Evolutionary conservation across 1,284 basidiomycete genomes (phyloP).

Genomic region (Rhodotorula sp.): DNA sequence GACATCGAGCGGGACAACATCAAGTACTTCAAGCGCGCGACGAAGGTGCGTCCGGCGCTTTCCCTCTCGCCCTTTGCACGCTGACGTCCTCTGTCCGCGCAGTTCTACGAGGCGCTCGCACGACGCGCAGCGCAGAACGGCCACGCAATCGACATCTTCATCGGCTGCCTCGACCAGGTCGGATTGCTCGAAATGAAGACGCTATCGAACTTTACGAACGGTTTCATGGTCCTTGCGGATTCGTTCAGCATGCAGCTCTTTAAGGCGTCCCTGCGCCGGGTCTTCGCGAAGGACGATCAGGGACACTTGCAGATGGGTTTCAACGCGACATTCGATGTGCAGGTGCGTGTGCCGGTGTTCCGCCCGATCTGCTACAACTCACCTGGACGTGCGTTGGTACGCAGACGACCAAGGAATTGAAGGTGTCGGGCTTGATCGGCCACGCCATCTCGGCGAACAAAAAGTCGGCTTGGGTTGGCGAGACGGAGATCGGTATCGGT

Average conservation of each 20-base stretch:
- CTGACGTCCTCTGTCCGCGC: background rate
- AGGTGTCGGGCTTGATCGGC: slow-evolving; percentile 96
- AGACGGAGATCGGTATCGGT: slow-evolving; percentile 98
- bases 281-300: slow-evolving; percentile 91
- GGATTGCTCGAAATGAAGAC: slow-evolving; percentile 98
- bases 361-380: background rate
- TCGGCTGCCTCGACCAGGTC: slow-evolving; percentile 97
- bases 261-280: slow-evolving; percentile 93
- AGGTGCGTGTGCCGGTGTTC: slow-evolving; percentile 57
- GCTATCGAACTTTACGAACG: slow-evolving; percentile 91
- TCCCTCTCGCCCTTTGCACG: background rate
- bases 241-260: slow-evolving; percentile 98
- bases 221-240: slow-evolving; percentile 92
- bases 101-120: slow-evolving; percentile 97
- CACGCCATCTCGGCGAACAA: slow-evolving; percentile 97
- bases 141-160: slow-evolving; percentile 91
- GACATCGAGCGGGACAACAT: slow-evolving; percentile 97
- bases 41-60: slow-evolving; percentile 64
- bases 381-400: background rate
- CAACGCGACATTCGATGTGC: slow-evolving; percentile 97
- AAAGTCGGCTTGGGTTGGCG: slow-evolving; percentile 94
- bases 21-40: slow-evolving; percentile 96
- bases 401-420: slow-evolving; percentile 96
- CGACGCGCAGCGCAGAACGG: slow-evolving; percentile 92
- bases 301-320: slow-evolving; percentile 96